A percentile compares a stretch with the other conserved stretches of the same genome.
Evolutionary conservation across 345 rosid species (phyloP).

Genomic region (Erysimum cheiranthoides): DNA sequence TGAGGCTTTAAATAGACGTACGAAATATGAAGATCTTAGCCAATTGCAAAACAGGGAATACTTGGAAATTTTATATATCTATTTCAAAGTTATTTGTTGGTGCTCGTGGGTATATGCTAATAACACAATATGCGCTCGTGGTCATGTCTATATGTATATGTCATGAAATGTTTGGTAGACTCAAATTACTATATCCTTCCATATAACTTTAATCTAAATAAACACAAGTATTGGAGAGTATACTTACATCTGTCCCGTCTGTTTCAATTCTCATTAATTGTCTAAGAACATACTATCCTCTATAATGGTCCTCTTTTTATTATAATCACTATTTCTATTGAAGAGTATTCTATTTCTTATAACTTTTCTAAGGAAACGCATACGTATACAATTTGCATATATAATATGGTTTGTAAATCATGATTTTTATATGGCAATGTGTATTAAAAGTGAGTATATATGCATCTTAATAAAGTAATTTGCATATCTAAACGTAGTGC

Average conservation of each 20-base stretch:
- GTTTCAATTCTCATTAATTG: not conserved
- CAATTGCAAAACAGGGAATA: slow-evolving; percentile 34
- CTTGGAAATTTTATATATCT: not conserved
- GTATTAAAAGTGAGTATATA: slow-evolving; percentile 40
- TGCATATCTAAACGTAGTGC: slow-evolving; percentile 42
- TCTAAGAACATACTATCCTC: slow-evolving; percentile 6
- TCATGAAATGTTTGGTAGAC: slow-evolving; percentile 32
- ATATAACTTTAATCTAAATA: not conserved
- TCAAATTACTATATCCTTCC: slow-evolving; percentile 20
- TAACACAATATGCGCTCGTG: slow-evolving; percentile 19
- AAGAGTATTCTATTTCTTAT: not conserved
- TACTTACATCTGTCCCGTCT: slow-evolving; percentile 27
- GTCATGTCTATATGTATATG: slow-evolving; percentile 38
- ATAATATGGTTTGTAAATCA: slow-evolving; percentile 1
- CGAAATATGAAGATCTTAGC: slow-evolving; percentile 13
- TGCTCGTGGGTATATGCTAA: slow-evolving; percentile 40
- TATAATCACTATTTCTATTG: not conserved
- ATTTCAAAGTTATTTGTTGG: slow-evolving; percentile 20
- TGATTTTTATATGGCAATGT: slow-evolving; percentile 19
- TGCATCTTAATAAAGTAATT: slow-evolving; percentile 46
- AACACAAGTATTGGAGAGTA: slow-evolving; percentile 7
- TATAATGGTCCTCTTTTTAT: slow-evolving; percentile 15
- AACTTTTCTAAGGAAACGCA: not conserved
- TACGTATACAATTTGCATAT: slow-evolving; percentile 17
- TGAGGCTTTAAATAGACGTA: slow-evolving; percentile 37